Base-by-base conservation (phyloP, 495 filamentous ascomycete genomes). In the Xylaria venustula region DNA sequence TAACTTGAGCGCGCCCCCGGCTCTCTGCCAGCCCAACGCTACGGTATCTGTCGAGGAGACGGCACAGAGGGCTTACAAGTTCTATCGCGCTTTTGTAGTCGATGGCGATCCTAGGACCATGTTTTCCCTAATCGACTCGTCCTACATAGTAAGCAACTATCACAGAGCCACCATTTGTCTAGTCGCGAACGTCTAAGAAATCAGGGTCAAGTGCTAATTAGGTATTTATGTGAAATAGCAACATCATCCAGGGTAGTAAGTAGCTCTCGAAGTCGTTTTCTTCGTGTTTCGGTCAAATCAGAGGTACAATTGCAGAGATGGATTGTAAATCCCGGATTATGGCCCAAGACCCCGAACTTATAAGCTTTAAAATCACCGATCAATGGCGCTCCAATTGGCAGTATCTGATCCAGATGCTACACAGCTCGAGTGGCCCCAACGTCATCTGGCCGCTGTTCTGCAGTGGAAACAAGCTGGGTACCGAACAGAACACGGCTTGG, bases 31-130 rank as follows among this genome's bases (percentile, higher is more conserved):
- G 36, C 74, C 77, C 15, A 64, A 78, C 52, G 25, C 67, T 5
- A 64, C 71, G 11, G 61, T 78, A n/a, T 74, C 74, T 11, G 67
- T 76, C 25, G 77, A 78, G 54, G 76, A 80, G 70, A 79, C 76
- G 42, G 77, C 76, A 0, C 61, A 64, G 56, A 63, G 76, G 46
- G 77, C 77, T 17, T 80, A 80, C 64, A 67, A 80, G 47, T 80
- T 80, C 65, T 80, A 80, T 53, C 77, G 77, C 48, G 76, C 76
- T 1, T 80, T 80, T 45, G 73, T 80, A 3, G 74, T 77, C 5
- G 77, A 80, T 46, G 77, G 76, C 8, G 74, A 79, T 44, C 76
- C 77, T 5, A 68, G 70, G 53, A 77, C 66, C 47, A 80, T 80
- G 77, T 80, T 80, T 56, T 79, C 77, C 14, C 62, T 76, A 32